Evolutionary conservation across 148 eudicot genomes (phyloP), one percentile per base, ranked within the genome.

Genomic region (Amaranthus hypochondriacus): DNA sequence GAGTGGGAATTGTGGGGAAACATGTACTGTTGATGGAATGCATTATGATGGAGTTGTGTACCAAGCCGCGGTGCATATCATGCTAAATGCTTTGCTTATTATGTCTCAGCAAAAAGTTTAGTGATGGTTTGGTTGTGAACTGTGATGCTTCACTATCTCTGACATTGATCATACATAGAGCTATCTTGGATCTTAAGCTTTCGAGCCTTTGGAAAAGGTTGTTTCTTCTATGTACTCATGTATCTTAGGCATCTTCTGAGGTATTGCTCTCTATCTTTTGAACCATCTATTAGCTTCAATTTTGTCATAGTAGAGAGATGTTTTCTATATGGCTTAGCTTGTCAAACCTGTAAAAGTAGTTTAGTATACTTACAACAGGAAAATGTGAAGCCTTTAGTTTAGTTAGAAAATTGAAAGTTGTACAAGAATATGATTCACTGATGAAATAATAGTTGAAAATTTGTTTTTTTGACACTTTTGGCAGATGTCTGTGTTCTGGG

Each of bases 1-100:
- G 87, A 89, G 87, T 81, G 75, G 51, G 54, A 86, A 76, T 73
- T 95, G 98, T 75, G 98, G 97, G 62, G 73, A 42, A 42, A 76
- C 39, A 53, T 95, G 98, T 78, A 87, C 98, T 7, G 77, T 66
- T 56, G 98, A 95, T 75, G 98, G 98, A 39, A 92, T 95, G 98
- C 98, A 95, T 81, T 95, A 87, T 75, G 76, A 86, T 76, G 81
- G 48, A 5, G 81, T 79, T 81, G 96, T 95, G 49, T 95, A 92
- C 77, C 88, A 95, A 69, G 85, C 92, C 54, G 80, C 88, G 4
- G 85, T 92, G 83, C 98, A 95, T 69, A 83, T 95, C 48, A 81
- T 92, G 92, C 76, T 95, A 53, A 95, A 95, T 81, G 96, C 93
- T 13, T 83, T 95, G 88, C 89, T 95, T 62, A 90, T 95, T 55